Evolutionary conservation across 345 rosid genomes (phyloP), one percentile per base, ranked within the genome.

Genomic region (Pistacia vera): DNA sequence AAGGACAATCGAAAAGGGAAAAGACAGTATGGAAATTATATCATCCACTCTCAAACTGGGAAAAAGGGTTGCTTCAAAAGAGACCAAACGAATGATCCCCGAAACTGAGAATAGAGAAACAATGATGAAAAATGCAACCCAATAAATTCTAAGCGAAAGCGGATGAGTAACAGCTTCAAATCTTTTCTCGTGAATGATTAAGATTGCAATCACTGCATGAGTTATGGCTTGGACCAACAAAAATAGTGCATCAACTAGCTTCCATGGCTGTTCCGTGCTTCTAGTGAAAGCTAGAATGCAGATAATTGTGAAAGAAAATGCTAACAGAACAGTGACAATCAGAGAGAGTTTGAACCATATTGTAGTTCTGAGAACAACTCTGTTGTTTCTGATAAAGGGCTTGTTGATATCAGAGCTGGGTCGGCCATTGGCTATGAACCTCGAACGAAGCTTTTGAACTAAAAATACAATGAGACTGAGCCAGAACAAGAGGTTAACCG

Each of bases 211-310:
- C 56, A 86, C 83, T 33, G 75, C 88, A 80, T 90, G 87, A 75
- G 96, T 93, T 30, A 90, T 22, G 80, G 97, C 93, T 81, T 93
- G 97, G 66, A 88, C 75, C 8, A 90, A 49, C 98, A 98, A 93
- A 67, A 93, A 95, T 18, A 81, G 60, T 11, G 86, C 81, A 52
- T 88, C 85, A 2, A 86, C 36, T 20, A 81, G 82, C 71, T 86
- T 85, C 75, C 90, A 78, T 9, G 86, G 87, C 63, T n/a, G 69
- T 25, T 75, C 77, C 4, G 77, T 52, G 49, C 54, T 60, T 44
- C 83, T 81, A 63, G 70, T 81, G 83, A 95, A 88, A 20, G 89
- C 79, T 1, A 85, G 70, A 77, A 90, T 78, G 88, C 88, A 89
- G 68, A 81, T 64, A 16, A 84, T 55, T 13, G 83, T 16, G 75